A percentile compares a stretch with the other conserved stretches of the same genome.
phyloP scores from a whole-genome alignment of 768 basidiomycete species.

The Floccularia luteovirens region DNA sequence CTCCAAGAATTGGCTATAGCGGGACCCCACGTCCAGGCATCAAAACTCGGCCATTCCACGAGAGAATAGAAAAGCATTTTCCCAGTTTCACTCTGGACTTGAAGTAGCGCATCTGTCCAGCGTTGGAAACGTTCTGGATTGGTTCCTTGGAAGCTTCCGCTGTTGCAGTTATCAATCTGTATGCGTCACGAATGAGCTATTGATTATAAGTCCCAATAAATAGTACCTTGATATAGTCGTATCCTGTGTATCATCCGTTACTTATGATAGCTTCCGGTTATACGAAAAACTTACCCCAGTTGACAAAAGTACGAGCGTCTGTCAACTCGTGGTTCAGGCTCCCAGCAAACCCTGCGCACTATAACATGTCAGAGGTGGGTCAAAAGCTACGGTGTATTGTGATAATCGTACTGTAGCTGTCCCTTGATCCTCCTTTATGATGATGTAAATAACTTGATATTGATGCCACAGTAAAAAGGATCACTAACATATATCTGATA shows the following conservation, averaged over 20 bases:
- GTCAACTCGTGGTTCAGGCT: constrained; percentile 17
- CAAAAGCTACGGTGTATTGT: not conserved
- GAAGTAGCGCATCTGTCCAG: constrained; percentile 16
- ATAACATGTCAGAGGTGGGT: not conserved
- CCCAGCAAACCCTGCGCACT: constrained; percentile 17
- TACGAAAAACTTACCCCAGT: constrained; percentile 10
- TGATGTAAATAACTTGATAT: constrained; percentile 1
- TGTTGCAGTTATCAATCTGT: constrained; percentile 14
- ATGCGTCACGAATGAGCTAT: too few relatives aligned
- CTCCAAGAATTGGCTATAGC: constrained; percentile 15
- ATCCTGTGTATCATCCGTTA: constrained; percentile 7
- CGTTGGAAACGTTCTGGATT: constrained; percentile 15
- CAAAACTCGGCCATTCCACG: constrained; percentile 19
- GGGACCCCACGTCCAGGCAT: constrained; percentile 17
- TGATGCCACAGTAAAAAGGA: not conserved
- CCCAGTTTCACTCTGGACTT: constrained; percentile 14
- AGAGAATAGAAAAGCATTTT: constrained; percentile 17
- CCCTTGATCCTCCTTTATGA: constrained; percentile 15
- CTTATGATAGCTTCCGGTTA: not conserved
- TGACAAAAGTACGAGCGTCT: constrained; percentile 16
- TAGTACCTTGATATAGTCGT: constrained; percentile 17
- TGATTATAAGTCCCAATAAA: not conserved
- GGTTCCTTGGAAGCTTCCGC: constrained; percentile 11
- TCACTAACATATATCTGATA: constrained; percentile 12
- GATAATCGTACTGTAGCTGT: constrained; percentile 11